phyloP scores from a whole-genome alignment of 768 basidiomycete genomes.

The Boletus reticulatus region DNA sequence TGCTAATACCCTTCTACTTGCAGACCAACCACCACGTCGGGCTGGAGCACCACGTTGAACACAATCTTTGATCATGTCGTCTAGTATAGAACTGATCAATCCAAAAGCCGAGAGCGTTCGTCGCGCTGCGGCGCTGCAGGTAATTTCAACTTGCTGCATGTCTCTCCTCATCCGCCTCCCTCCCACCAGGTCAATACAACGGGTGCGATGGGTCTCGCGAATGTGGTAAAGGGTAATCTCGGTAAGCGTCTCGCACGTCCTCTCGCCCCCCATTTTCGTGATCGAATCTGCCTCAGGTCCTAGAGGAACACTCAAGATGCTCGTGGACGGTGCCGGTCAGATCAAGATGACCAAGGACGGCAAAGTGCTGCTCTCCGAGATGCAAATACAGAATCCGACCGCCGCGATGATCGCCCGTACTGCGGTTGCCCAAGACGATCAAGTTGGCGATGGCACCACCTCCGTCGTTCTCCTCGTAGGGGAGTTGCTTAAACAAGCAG shows the following conservation, averaged over 20 bases:
- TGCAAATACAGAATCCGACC: conserved; percentile 99
- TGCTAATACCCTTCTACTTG: neutral
- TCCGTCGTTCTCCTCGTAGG: conserved; percentile 95
- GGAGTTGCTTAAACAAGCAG: conserved; percentile 94
- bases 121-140: conserved; percentile 89
- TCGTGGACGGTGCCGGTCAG: conserved; percentile 96
- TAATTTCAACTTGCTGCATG: conserved; percentile 31
- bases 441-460: conserved; percentile 98
- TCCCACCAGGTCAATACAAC: conserved; percentile 75
- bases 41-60: conserved; percentile 21
- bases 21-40: conserved; percentile 14
- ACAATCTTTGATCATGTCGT: conserved; percentile 46
- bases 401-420: conserved; percentile 99
- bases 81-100: conserved; percentile 93
- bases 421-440: conserved; percentile 98
- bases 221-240: conserved; percentile 95
- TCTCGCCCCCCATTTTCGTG: conserved; percentile 14
- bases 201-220: conserved; percentile 96
- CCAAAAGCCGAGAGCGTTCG: conserved; percentile 94
- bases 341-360: conserved; percentile 99
- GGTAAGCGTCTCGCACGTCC: conserved; percentile 50
- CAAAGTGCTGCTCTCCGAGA: conserved; percentile 96
- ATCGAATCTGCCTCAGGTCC: conserved; percentile 60
- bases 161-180: conserved; percentile 21
- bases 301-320: conserved; percentile 97